Percentiles rank a stretch among this genome's conserved stretches.
These are phyloP conservation scores for Rhododendron ferrugineum DNA, from an alignment of 148 eudicot genomes.

Conservation along the genomic window DNA sequence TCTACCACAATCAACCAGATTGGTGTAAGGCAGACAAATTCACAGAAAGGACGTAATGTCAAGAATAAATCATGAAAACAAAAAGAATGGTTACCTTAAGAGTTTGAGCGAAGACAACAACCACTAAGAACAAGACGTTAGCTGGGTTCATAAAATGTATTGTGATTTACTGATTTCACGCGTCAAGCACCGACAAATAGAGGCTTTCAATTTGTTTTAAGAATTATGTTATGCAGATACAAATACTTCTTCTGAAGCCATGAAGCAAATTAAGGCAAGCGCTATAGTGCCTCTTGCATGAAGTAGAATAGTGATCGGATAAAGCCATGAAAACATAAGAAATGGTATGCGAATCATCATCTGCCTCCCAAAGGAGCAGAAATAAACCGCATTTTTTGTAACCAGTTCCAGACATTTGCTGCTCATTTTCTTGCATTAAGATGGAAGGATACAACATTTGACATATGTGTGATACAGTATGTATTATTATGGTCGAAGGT, in stretches of 20 bases:
- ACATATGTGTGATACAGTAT: not conserved
- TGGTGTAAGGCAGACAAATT: slow-evolving; percentile 3
- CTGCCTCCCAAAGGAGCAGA: not conserved
- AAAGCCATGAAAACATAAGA: not conserved
- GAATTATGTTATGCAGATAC: not conserved
- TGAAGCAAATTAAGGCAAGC: too few relatives aligned
- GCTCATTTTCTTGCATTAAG: not conserved
- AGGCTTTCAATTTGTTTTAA: not conserved
- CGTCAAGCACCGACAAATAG: not conserved
- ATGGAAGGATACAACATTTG: not conserved
- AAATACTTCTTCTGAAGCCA: not conserved
- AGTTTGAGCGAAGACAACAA: not conserved
- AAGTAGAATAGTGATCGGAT: not conserved
- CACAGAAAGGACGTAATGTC: not conserved
- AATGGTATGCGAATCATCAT: not conserved
- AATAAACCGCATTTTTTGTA: not conserved
- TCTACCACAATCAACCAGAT: slow-evolving; percentile 24
- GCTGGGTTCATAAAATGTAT: not conserved
- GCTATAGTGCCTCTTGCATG: not conserved
- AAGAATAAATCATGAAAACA: not conserved
- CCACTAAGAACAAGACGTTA: not conserved
- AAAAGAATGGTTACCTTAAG: not conserved
- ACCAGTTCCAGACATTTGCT: not conserved
- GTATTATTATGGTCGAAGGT: not conserved
- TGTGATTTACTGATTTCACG: not conserved